A percentile compares a stretch with the other conserved stretches of the same genome.
Evolutionary conservation across 208 protist genomes (phyloP).

Genomic region (Porcisia hertigi): DNA sequence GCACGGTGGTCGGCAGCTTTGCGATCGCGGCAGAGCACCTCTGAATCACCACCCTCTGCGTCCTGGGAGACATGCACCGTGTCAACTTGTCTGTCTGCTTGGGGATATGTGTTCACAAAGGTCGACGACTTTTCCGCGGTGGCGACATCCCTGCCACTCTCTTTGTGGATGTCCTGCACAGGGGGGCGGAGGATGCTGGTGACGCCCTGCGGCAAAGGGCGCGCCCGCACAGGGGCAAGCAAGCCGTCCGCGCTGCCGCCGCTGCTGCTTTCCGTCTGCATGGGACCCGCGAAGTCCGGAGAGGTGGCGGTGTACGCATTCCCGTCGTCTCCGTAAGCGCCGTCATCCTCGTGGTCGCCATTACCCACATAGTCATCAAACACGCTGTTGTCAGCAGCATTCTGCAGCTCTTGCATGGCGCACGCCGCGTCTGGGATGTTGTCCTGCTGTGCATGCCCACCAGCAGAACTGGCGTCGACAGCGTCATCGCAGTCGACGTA

Average conservation of each 20-base stretch:
- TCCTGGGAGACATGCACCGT: neutral
- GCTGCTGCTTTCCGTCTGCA: neutral
- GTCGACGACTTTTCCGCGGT: neutral
- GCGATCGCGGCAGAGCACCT: neutral
- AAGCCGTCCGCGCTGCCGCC: neutral
- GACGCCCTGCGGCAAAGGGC: slow-evolving; percentile 21
- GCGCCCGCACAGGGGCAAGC: slow-evolving; percentile 8
- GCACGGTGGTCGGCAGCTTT: neutral
- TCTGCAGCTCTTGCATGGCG: slow-evolving; percentile 57
- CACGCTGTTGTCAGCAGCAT: slow-evolving; percentile 71
- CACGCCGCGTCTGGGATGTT: slow-evolving; percentile 6
- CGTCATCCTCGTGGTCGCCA: slow-evolving; percentile 15
- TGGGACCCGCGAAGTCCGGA: neutral
- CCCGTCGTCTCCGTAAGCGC: slow-evolving; percentile 6
- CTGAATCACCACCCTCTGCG: slow-evolving; percentile 7
- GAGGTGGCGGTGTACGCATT: neutral
- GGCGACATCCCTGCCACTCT: neutral
- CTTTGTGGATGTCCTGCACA: neutral
- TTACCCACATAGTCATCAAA: slow-evolving; percentile 58
- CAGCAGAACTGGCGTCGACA: neutral
- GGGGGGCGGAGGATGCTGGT: slow-evolving; percentile 23
- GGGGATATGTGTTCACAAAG: neutral
- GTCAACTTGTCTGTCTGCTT: neutral
- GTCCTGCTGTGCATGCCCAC: slow-evolving; percentile 5
- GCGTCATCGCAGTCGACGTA: slow-evolving; percentile 22